A percentile compares a stretch with the other conserved stretches of the same genome.
phyloP scores from a whole-genome alignment of 2,329 filamentous ascomycete genomes.

The Pyrenophora teres region DNA sequence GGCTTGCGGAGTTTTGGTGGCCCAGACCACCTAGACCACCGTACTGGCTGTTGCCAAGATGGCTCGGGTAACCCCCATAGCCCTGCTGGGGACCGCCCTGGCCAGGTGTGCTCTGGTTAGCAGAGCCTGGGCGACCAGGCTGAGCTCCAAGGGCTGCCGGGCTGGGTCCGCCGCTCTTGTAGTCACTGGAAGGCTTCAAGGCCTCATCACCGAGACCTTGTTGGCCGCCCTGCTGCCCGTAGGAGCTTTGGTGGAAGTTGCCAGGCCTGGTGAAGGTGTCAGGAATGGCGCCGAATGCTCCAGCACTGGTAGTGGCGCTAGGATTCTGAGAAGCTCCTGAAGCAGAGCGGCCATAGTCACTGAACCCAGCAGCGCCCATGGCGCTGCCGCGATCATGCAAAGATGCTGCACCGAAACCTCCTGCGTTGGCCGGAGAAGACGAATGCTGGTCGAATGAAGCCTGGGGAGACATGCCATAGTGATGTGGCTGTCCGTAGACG shows the following conservation, averaged over 20 bases:
- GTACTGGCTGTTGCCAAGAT: conserved; percentile 56
- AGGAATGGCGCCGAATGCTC: conserved; percentile 58
- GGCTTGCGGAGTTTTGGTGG: conserved; percentile 52
- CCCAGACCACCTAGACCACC: conserved; percentile 60
- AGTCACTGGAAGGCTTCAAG: conserved; percentile 62
- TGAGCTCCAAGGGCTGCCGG: conserved; percentile 62
- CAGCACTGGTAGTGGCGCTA: conserved; percentile 54
- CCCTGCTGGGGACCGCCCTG: conserved; percentile 60
- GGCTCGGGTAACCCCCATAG: conserved; percentile 61
- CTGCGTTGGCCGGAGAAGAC: conserved; percentile 65
- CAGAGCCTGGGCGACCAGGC: conserved; percentile 66
- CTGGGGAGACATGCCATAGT: conserved; percentile 62
- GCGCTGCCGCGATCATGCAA: conserved; percentile 55
- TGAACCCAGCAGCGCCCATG: conserved; percentile 55
- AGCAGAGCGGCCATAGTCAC: conserved; percentile 64
- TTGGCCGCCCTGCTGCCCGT: conserved; percentile 51
- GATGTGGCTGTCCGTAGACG: conserved; percentile 67
- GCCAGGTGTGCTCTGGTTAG: conserved; percentile 62
- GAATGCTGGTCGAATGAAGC: conserved; percentile 66
- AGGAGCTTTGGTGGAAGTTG: conserved; percentile 58
- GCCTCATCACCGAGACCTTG: conserved; percentile 57
- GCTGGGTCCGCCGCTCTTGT: conserved; percentile 62
- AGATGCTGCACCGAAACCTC: conserved; percentile 55
- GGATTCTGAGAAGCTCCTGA: conserved; percentile 62
- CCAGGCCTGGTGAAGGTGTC: conserved; percentile 65